A percentile compares a stretch with the other conserved stretches of the same genome.
phyloP scores from a whole-genome alignment of 2,329 filamentous ascomycete species.

The Pseudopithomyces chartarum region DNA sequence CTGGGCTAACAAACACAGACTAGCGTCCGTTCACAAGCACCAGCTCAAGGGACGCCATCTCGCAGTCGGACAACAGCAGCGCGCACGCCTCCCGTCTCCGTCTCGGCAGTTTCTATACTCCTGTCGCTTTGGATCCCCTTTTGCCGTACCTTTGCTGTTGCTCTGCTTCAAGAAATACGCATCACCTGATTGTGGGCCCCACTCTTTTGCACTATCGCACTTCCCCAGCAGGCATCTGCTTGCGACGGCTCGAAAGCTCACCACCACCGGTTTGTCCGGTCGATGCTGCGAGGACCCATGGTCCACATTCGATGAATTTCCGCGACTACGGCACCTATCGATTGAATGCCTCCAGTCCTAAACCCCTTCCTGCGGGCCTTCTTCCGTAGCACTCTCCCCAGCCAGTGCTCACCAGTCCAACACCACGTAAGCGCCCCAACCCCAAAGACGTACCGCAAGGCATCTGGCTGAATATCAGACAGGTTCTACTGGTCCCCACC shows the following conservation, averaged over 20 bases:
- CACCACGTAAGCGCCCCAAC: slow-evolving; percentile 67
- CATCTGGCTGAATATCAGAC: background rate
- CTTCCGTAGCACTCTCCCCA: slow-evolving; percentile 91
- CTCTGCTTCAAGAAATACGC: background rate
- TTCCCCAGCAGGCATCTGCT: slow-evolving; percentile 29
- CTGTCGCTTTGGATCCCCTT: background rate
- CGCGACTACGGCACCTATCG: slow-evolving; percentile 38
- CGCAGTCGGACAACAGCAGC: background rate
- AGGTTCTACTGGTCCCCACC: slow-evolving; percentile 87
- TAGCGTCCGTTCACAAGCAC: slow-evolving; percentile 3
- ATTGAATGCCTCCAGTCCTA: slow-evolving; percentile 89
- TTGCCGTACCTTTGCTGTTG: background rate
- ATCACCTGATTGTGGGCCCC: slow-evolving; percentile 8
- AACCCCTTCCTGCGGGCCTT: slow-evolving; percentile 99
- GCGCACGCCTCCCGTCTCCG: background rate
- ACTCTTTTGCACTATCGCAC: slow-evolving; percentile 21
- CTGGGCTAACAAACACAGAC: background rate
- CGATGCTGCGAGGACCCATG: slow-evolving; percentile 32
- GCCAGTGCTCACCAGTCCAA: slow-evolving; percentile 89
- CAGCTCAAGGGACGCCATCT: background rate
- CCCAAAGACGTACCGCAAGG: slow-evolving; percentile 5
- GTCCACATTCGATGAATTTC: slow-evolving; percentile 24
- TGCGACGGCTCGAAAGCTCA: slow-evolving; percentile 14
- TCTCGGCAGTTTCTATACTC: background rate
- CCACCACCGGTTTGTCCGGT: slow-evolving; percentile 26